These are phyloP conservation scores for Aphelidium insulamus DNA, from an alignment of 371 early-diverging fungal species.

Conservation along the genomic window DNA sequence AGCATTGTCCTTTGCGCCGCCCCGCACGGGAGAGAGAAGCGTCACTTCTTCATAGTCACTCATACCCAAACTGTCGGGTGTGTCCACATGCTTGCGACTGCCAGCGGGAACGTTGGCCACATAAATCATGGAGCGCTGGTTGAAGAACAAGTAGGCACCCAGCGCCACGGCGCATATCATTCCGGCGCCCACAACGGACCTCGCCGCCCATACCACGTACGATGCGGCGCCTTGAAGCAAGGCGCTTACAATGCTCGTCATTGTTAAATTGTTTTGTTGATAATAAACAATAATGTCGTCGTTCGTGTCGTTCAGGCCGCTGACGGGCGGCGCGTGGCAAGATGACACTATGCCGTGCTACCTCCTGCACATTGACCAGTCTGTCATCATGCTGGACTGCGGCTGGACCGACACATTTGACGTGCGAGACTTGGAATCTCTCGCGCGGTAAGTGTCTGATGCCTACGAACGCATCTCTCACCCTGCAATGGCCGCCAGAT, in stretches of 20 bases:
- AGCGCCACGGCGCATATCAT: too few relatives aligned
- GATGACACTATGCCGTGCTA: too few relatives aligned
- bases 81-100: slow-evolving; percentile 12
- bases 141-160: too few relatives aligned
- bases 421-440: slow-evolving; percentile 31
- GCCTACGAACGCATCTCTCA: not conserved
- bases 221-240: too few relatives aligned
- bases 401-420: slow-evolving; percentile 61
- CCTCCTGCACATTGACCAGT: slow-evolving; percentile 71
- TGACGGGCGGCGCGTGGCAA: too few relatives aligned
- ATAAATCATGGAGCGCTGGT: slow-evolving; percentile 35
- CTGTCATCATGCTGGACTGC: slow-evolving; percentile 76
- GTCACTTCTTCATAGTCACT: slow-evolving; percentile 41
- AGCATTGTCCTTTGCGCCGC: too few relatives aligned
- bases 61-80: slow-evolving; percentile 18
- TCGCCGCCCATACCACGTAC: too few relatives aligned
- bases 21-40: slow-evolving; percentile 51
- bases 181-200: too few relatives aligned
- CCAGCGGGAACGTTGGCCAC: slow-evolving; percentile 5
- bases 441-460: slow-evolving; percentile 26
- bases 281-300: too few relatives aligned
- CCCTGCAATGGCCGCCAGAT: not conserved
- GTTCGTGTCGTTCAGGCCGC: too few relatives aligned
- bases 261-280: too few relatives aligned
- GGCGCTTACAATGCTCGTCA: too few relatives aligned